Conservation (phyloP, 2,329 filamentous ascomycete species). For the Cryphonectria naterciae region DNA sequence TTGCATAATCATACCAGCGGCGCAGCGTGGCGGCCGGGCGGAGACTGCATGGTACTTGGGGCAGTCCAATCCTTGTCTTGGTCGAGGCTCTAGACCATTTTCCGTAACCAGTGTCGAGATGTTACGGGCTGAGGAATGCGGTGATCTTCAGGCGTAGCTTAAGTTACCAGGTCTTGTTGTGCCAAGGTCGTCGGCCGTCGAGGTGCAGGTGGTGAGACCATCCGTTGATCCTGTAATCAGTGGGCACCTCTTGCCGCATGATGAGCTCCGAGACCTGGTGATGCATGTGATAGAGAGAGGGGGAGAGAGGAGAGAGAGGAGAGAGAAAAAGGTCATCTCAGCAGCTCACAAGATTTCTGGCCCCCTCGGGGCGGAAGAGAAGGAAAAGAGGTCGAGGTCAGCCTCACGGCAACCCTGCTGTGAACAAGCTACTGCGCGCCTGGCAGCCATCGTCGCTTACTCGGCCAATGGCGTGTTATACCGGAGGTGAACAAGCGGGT, state of each 20-base stretch:
- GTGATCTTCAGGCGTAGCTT: background rate
- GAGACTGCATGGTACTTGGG: conserved; percentile 2
- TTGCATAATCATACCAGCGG: conserved; percentile 13
- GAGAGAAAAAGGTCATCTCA: background rate
- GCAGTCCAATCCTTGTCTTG: background rate
- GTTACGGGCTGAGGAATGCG: conserved; percentile 2
- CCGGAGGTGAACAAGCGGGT: background rate
- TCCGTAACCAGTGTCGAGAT: background rate
- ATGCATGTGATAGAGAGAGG: background rate
- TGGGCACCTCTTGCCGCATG: background rate
- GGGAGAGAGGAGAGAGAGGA: background rate
- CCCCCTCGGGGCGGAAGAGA: background rate
- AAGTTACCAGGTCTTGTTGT: background rate
- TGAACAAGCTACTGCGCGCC: conserved; percentile 15
- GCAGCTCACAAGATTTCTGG: background rate
- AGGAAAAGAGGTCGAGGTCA: background rate
- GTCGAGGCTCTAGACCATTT: background rate
- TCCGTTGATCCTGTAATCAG: background rate
- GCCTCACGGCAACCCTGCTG: background rate
- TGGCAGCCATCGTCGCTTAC: conserved; percentile 11
- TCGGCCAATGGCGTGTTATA: conserved; percentile 24
- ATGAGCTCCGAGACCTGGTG: background rate
- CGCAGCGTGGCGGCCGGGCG: conserved; percentile 11
- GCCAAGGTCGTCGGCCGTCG: background rate
- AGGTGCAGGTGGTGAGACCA: background rate